These are phyloP conservation scores for Hymenoscyphus fraxineus DNA, from an alignment of 2,329 filamentous ascomycete genomes.

Conservation along the genomic window DNA sequence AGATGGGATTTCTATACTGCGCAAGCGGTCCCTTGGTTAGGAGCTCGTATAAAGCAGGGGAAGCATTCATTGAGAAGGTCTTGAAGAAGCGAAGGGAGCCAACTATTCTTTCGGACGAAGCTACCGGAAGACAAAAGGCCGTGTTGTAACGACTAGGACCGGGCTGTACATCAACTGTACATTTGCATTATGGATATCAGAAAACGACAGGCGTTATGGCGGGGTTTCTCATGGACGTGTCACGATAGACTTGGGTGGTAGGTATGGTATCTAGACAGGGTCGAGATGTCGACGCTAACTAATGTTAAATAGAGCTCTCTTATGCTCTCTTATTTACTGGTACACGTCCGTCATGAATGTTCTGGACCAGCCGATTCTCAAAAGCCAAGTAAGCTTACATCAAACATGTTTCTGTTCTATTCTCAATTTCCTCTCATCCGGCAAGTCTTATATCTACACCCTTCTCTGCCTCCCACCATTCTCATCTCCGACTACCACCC, in stretches of 20 bases:
- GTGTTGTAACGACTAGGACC: slow-evolving; percentile 20
- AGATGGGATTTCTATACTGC: slow-evolving; percentile 96
- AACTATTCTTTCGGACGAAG: slow-evolving; percentile 29
- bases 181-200: not conserved
- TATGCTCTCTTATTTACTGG: not conserved
- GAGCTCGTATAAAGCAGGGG: slow-evolving; percentile 95
- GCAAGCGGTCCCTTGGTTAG: slow-evolving; percentile 89
- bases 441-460: too few relatives aligned
- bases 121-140: slow-evolving; percentile 30
- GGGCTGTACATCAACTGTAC: slow-evolving; percentile 4
- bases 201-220: not conserved
- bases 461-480: too few relatives aligned
- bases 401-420: not conserved
- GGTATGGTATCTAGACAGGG: not conserved
- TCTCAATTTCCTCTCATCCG: too few relatives aligned
- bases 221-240: not conserved
- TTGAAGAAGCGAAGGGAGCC: slow-evolving; percentile 43
- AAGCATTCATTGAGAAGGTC: slow-evolving; percentile 98
- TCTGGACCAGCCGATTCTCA: not conserved
- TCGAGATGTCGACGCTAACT: not conserved
- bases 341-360: too few relatives aligned
- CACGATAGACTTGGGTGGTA: not conserved
- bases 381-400: not conserved
- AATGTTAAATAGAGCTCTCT: not conserved
- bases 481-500: too few relatives aligned